Evolutionary conservation across 2,329 filamentous ascomycete genomes (phyloP).

Genomic region (Trichoderma brevicompactum): DNA sequence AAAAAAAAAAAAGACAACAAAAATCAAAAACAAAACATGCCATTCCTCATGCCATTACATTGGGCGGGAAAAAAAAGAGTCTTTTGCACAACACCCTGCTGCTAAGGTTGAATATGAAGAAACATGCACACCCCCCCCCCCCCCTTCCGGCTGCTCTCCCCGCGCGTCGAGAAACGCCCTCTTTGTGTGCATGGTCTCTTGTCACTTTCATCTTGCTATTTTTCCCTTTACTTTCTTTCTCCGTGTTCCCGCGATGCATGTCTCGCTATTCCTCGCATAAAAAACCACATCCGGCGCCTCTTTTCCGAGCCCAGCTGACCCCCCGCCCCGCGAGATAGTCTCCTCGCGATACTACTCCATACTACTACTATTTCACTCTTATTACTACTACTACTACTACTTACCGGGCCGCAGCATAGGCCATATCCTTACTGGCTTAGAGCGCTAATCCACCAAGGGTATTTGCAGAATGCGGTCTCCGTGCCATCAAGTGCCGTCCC

Average conservation of each 20-base stretch:
- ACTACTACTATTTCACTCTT: no score
- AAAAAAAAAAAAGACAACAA: no score
- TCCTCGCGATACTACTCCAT: no score
- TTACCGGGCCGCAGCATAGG: no score
- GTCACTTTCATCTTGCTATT: background rate
- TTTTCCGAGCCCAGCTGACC: background rate
- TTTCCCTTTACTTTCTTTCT: no score
- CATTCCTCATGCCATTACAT: background rate
- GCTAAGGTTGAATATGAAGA: background rate
- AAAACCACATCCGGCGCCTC: background rate
- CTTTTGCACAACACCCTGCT: no score
- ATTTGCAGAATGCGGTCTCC: background rate
- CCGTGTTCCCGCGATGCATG: constrained; percentile 1
- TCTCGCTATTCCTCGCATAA: constrained; percentile 4
- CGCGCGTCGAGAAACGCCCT: background rate
- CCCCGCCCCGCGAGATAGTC: no score
- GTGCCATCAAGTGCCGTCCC: background rate
- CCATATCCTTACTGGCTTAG: no score
- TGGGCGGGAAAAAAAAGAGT: no score
- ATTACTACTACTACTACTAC: no score
- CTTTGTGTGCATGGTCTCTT: background rate
- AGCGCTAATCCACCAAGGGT: background rate
- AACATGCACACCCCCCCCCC: no score
- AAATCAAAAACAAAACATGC: background rate
- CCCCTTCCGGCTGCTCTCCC: background rate